Conservation (phyloP, 2,329 filamentous ascomycete genomes). For the Aspergillus luchuensis region DNA sequence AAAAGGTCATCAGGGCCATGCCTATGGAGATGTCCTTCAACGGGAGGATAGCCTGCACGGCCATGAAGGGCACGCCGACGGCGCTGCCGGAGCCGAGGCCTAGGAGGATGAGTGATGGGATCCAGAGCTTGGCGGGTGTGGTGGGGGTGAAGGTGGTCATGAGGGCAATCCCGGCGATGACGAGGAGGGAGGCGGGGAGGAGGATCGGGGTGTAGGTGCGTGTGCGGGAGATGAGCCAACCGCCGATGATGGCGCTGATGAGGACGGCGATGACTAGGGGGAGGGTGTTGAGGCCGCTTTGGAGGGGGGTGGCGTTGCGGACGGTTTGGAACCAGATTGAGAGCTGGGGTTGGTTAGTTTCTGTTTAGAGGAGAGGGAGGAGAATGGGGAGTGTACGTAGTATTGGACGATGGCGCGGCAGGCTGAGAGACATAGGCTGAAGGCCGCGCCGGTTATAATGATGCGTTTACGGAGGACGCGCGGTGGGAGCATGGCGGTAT, state of each 20-base stretch:
- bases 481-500: not conserved
- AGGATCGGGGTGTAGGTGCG: not conserved
- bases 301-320: not conserved
- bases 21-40: not conserved
- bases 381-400: not conserved
- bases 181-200: not conserved
- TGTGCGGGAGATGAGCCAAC: not conserved
- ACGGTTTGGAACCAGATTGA: conserved; percentile 2
- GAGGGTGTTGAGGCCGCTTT: not conserved
- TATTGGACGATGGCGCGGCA: conserved; percentile 2
- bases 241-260: not conserved
- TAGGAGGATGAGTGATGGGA: not conserved
- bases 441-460: not conserved
- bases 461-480: not conserved
- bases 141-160: not conserved
- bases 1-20: conserved; percentile 1
- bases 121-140: not conserved
- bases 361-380: not conserved
- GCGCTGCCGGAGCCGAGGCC: not conserved
- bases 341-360: not conserved
- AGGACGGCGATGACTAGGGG: not conserved
- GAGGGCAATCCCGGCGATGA: not conserved
- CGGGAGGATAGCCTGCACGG: not conserved
- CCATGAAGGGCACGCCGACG: not conserved
- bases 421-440: not conserved